Conservation (phyloP, 1,284 basidiomycete species). For the Cutaneotrichosporon sp. region DNA sequence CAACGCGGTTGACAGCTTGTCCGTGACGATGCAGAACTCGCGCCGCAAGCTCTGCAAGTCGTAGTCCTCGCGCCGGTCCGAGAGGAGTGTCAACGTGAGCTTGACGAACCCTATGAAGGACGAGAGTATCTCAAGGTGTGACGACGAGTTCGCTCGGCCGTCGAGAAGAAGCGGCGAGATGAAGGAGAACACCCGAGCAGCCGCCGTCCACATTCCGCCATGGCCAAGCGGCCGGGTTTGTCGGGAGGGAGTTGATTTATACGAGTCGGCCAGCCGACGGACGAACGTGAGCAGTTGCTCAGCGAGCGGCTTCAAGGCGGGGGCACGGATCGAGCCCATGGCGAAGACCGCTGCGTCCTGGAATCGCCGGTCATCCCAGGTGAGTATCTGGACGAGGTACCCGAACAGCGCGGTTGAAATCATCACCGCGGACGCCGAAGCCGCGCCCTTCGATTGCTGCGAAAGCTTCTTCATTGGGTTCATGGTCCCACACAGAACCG, state of each 20-base stretch:
- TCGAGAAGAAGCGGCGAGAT: conserved; percentile 76
- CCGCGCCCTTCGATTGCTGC: conserved; percentile 56
- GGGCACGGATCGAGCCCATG: conserved; percentile 78
- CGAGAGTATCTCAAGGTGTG: conserved; percentile 65
- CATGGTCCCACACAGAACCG: conserved; percentile 72
- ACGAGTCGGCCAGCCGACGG: conserved; percentile 66
- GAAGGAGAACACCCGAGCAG: conserved; percentile 85
- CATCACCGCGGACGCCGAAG: conserved; percentile 44
- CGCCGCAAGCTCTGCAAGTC: conserved; percentile 78
- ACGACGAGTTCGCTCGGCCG: conserved; percentile 61
- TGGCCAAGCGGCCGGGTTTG: conserved; percentile 64
- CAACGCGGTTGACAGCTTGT: conserved; percentile 77
- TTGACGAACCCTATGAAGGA: conserved; percentile 83
- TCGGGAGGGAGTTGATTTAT: conserved; percentile 47
- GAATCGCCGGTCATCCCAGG: conserved; percentile 78
- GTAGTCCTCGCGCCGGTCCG: conserved; percentile 69
- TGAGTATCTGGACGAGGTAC: conserved; percentile 80
- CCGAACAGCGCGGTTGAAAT: conserved; percentile 74
- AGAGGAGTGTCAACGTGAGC: conserved; percentile 75
- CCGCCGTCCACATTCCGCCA: conserved; percentile 78
- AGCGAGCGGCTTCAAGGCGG: conserved; percentile 73
- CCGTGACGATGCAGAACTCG: conserved; percentile 85
- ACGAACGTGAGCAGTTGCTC: conserved; percentile 79
- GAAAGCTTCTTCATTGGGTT: conserved; percentile 60
- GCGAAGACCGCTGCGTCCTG: conserved; percentile 82